phyloP scores from a whole-genome alignment of 75 land plant species.

The Picea sitchensis region DNA sequence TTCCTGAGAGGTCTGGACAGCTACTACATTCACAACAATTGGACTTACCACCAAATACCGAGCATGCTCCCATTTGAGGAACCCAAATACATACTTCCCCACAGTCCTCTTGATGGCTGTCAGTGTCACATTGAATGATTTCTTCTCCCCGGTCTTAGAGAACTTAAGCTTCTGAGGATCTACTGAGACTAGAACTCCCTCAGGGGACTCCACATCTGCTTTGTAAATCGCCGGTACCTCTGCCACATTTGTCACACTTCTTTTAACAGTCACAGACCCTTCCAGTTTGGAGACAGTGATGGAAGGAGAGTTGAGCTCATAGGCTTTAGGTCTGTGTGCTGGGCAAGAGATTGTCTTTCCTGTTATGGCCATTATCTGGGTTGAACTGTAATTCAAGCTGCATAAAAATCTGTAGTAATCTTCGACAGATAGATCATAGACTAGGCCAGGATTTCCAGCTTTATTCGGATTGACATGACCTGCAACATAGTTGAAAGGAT shows the following conservation, averaged over 20 bases:
- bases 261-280: no score
- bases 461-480: no score
- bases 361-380: slow-evolving; percentile 13
- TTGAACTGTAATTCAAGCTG: not conserved
- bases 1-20: no score
- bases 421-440: not conserved
- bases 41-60: no score
- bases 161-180: slow-evolving; percentile 32
- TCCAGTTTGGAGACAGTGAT: no score
- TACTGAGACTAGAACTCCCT: slow-evolving; percentile 20
- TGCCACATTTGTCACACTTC: no score
- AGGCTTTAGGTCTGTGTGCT: not conserved
- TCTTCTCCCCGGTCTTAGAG: slow-evolving; percentile 25
- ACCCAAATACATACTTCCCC: not conserved
- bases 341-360: slow-evolving; percentile 13
- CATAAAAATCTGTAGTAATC: slow-evolving; percentile 52
- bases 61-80: no score
- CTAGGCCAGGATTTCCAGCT: no score
- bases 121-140: slow-evolving; percentile 24
- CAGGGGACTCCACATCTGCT: no score
- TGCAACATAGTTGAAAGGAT: slow-evolving; percentile 15
- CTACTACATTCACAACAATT: no score
- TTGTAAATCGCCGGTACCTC: no score
- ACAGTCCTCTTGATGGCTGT: not conserved
- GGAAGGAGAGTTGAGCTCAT: slow-evolving; percentile 17